Evolutionary conservation across 192 early-diverging fungal species (phyloP), one percentile per base, ranked within the genome.

Genomic region (Obelidium mucronatum): DNA sequence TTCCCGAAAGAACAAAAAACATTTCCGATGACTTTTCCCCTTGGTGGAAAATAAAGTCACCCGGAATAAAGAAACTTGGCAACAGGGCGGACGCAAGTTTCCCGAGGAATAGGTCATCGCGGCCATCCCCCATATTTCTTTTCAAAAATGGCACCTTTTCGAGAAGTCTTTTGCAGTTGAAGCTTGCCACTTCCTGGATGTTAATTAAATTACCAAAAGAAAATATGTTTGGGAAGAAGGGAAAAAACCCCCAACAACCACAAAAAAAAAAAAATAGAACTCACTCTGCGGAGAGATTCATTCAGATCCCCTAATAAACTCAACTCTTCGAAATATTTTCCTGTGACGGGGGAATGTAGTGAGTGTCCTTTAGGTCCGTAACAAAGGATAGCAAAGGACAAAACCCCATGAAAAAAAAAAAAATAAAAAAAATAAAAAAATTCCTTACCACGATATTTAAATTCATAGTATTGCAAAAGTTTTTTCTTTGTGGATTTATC

Each of bases 1-100:
- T 31, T 2, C 86, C 86, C 39, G 53, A 68, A 2, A 79, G 42
- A 36, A 88, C 83, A 69, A 88, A 88, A 67, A 79, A 88, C 86
- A 88, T 88, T 26, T 80, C 77, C 54, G 84, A 80, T 37, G 83
- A 85, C 35, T 56, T 42, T 76, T 86, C 65, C 11, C 67, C 69
- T 56, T 74, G 70, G 31, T 72, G 8, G 37, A 72, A 54, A 35
- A 72, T 72, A 26, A 31, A 33, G 55, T 72, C 69, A 19, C 69
- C 69, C 31, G 69, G 53, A 8, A 72, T 2, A 39, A 26, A 72
- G 36, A 54, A 72, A 6, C 28, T 33, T 34, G 65, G 37, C 3
- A 53, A 36, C 15, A 81, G 60, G 4, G 79, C 52, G 17, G 11
- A 65, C 4, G 70, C 70, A 31, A 81, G 26, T 31, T 80, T 33